These are phyloP conservation scores for Glaciozyma antarctica DNA, from an alignment of 768 basidiomycete species.

Conservation along the genomic window DNA sequence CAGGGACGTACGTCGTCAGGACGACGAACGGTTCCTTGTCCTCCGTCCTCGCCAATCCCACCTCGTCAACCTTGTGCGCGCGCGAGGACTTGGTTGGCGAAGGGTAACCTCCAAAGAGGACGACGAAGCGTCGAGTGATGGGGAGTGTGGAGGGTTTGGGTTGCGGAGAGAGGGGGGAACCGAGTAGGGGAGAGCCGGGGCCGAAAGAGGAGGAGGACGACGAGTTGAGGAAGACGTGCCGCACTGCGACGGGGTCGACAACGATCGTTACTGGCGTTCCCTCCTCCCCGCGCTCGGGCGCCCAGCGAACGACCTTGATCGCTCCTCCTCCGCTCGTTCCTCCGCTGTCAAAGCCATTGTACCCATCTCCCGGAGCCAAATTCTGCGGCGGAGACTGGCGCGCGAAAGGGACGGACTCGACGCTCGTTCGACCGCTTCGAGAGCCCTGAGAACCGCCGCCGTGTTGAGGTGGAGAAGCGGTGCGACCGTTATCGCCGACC, in stretches of 20 bases:
- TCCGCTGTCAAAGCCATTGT: neutral
- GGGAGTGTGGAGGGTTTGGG: neutral
- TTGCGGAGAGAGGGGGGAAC: neutral
- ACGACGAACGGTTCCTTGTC: slow-evolving; percentile 29
- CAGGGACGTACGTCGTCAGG: slow-evolving; percentile 23
- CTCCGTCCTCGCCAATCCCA: slow-evolving; percentile 22
- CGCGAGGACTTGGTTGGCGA: slow-evolving; percentile 20
- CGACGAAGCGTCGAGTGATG: slow-evolving; percentile 14
- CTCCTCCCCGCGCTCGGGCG: slow-evolving; percentile 24
- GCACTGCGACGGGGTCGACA: slow-evolving; percentile 16
- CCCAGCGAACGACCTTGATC: slow-evolving; percentile 26
- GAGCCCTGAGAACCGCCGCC: too few relatives aligned
- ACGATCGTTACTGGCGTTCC: slow-evolving; percentile 29
- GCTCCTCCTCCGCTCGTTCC: neutral
- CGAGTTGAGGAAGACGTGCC: neutral
- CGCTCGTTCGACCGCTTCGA: too few relatives aligned
- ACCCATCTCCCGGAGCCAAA: neutral
- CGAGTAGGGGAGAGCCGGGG: neutral
- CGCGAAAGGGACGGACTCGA: too few relatives aligned
- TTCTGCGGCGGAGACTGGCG: too few relatives aligned
- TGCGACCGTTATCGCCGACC: too few relatives aligned
- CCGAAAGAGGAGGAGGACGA: slow-evolving; percentile 12
- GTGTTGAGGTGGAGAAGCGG: too few relatives aligned
- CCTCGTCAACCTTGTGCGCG: slow-evolving; percentile 26
- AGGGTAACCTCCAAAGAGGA: slow-evolving; percentile 10